phyloP scores from a whole-genome alignment of 176 grass and related monocot species.

The Avena eriantha region DNA sequence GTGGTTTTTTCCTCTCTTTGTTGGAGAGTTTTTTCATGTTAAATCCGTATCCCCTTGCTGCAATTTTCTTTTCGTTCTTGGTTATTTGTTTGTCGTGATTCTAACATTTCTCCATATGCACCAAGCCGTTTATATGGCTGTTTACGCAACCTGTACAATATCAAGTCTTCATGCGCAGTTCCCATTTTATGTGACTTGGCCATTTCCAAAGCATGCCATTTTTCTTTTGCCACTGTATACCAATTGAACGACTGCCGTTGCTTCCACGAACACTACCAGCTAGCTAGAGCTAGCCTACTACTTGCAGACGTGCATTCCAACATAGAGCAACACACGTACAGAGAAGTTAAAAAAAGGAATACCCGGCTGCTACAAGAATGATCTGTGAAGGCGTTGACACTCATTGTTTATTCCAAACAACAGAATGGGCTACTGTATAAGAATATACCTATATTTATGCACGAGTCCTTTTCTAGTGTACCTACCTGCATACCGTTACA shows the following conservation, averaged over 20 bases:
- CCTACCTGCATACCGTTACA: constrained; percentile 14
- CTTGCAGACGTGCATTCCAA: neutral
- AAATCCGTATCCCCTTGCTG: too few species aligned
- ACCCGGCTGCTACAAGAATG: neutral
- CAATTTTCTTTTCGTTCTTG: too few species aligned
- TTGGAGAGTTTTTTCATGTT: too few species aligned
- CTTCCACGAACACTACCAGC: neutral
- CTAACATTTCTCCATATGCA: neutral
- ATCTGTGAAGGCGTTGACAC: neutral
- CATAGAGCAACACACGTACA: neutral
- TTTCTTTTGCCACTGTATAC: neutral
- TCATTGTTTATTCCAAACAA: neutral
- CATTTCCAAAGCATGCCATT: neutral
- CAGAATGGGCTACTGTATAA: neutral
- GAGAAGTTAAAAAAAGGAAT: neutral
- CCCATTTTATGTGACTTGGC: neutral
- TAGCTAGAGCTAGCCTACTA: neutral
- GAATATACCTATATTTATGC: neutral
- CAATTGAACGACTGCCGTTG: neutral
- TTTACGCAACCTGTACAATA: neutral
- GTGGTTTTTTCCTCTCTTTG: too few species aligned
- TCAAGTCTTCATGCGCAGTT: neutral
- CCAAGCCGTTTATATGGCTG: neutral
- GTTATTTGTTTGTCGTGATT: too few species aligned
- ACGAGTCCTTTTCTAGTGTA: neutral